Base-by-base conservation (phyloP, 139 green algal genomes). In the Chlorella vulgaris region DNA sequence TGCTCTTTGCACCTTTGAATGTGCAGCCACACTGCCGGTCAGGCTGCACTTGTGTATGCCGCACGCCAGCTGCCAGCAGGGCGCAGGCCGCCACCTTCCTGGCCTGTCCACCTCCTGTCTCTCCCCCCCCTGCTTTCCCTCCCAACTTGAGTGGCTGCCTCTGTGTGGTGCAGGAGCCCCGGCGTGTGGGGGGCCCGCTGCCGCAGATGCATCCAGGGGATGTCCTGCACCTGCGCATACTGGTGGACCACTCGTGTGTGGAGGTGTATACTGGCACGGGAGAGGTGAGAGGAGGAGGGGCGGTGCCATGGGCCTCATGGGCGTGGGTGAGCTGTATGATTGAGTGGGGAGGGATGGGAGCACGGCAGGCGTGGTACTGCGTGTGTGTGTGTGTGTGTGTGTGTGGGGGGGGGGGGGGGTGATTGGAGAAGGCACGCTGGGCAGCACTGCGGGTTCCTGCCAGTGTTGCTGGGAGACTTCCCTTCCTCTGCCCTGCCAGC, bases 211-310 rank as follows among this genome's bases (percentile, higher is more conserved):
- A 43, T 18, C 36, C 80, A 6, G 81, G 86, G 0, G 80, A 88
- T 7, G 50, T 76, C 19, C 83, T 96, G 40, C 50, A 87, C 69
- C 87, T 98, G 74, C 88, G 94, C 10, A 53, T 97, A 0, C 69
- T 98, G 50, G 70, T 97, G 42, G 94, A 98, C 84, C 82, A 90
- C 84, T 95, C 89, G 26, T 92, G 81, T 29, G 36, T 96, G 6
- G 92, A 98, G 84, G 84, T 95, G 2, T 94, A 81, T 69, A 73
- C 84, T 2, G 81, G 83, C 58, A 89, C 39, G 0, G 89, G 86
- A 10, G 83, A 90, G 73, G 77, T 83, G 66, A 69, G 77, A 3
- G 4, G 10, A 33, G 62, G 6, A 19, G 62, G 31, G 31, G 31
- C 7, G 3, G 4, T 6, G 31, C 13, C 4, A 3, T 10, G 19